Evolutionary conservation across 495 filamentous ascomycete genomes (phyloP).

Genomic region (Hypoxylon fragiforme): DNA sequence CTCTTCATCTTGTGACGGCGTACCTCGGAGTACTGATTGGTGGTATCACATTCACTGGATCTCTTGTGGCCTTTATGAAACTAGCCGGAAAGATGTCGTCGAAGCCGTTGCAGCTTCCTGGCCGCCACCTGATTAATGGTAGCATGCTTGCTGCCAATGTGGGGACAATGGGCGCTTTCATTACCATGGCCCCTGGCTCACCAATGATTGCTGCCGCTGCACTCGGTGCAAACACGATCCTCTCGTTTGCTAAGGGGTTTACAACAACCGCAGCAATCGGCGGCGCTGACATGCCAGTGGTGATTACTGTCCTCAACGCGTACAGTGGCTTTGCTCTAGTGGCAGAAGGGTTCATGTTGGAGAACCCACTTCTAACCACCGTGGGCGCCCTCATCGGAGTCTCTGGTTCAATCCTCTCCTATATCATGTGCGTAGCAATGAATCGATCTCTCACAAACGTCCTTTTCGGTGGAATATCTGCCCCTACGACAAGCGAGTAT

Average conservation of each 20-base stretch:
- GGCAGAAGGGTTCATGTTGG: constrained; percentile 84
- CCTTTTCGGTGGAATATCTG: constrained; percentile 74
- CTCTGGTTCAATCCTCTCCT: constrained; percentile 78
- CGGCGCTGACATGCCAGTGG: constrained; percentile 85
- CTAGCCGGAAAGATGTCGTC: constrained; percentile 77
- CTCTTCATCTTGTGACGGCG: constrained; percentile 74
- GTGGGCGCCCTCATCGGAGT: constrained; percentile 82
- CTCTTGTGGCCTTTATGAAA: constrained; percentile 80
- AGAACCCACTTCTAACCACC: constrained; percentile 76
- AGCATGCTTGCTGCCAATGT: constrained; percentile 70
- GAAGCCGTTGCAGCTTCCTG: constrained; percentile 66
- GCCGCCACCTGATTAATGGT: constrained; percentile 70
- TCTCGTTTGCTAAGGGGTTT: constrained; percentile 80
- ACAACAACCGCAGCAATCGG: constrained; percentile 83
- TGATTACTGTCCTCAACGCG: constrained; percentile 82
- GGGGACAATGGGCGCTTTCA: constrained; percentile 76
- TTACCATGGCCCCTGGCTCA: constrained; percentile 73
- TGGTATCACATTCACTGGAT: constrained; percentile 82
- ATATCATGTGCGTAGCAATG: constrained; percentile 83
- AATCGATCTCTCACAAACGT: constrained; percentile 80
- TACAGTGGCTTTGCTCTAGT: constrained; percentile 84
- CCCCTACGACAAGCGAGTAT: constrained; percentile 60
- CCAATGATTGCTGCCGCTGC: constrained; percentile 74
- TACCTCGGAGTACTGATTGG: constrained; percentile 81
- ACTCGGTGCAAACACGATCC: constrained; percentile 68